Evolutionary conservation across 768 basidiomycete species (phyloP).

Genomic region (Hypholoma fasciculare): DNA sequence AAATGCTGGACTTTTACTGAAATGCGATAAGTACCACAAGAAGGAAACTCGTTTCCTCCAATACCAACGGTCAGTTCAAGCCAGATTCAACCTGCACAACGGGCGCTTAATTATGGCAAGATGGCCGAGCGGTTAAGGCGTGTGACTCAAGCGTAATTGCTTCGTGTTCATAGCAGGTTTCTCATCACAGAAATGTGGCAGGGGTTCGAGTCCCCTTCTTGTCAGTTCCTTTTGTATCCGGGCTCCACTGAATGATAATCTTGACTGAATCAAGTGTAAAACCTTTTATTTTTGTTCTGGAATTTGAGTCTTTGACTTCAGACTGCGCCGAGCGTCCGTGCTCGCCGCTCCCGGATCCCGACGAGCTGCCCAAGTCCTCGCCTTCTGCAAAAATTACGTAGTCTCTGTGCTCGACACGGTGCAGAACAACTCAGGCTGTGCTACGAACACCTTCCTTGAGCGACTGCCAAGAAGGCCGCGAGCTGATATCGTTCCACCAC

Average conservation of each 20-base stretch:
- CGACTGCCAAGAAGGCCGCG: conserved; percentile 48
- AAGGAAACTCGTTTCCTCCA: too few species aligned
- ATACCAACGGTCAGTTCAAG: too few species aligned
- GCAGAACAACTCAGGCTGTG: neutral
- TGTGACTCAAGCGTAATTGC: conserved; percentile 43
- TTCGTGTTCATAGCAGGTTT: conserved; percentile 25
- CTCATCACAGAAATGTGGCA: conserved; percentile 33
- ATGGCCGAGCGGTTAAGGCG: conserved; percentile 51
- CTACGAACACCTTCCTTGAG: conserved; percentile 39
- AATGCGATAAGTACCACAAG: too few species aligned
- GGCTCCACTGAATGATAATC: neutral
- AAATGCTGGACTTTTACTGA: too few species aligned
- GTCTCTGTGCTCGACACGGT: neutral
- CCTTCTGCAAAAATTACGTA: neutral
- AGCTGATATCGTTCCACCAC: conserved; percentile 34
- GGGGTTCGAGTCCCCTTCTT: conserved; percentile 38
- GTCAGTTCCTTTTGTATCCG: conserved; percentile 23
- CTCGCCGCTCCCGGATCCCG: neutral
- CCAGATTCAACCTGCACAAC: too few species aligned
- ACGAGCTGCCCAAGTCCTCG: neutral
- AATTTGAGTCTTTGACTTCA: too few species aligned
- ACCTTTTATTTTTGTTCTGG: too few species aligned
- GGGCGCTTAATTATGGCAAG: conserved; percentile 31
- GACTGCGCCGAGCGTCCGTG: too few species aligned
- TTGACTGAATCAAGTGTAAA: neutral